phyloP scores from a whole-genome alignment of 768 basidiomycete species.

The Lentinula sp. region DNA sequence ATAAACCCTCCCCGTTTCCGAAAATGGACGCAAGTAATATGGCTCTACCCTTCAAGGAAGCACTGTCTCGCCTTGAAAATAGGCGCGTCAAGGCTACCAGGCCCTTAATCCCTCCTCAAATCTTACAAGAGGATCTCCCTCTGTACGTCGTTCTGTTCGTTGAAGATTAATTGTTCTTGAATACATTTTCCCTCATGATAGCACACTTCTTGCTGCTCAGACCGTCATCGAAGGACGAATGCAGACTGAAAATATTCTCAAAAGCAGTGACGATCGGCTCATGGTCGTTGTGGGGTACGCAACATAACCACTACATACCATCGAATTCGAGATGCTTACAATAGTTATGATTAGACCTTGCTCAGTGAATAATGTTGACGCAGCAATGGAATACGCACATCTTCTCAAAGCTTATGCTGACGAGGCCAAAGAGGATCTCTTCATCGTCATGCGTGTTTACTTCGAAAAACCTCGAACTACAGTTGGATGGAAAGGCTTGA shows the following conservation, averaged over 20 bases:
- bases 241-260: constrained; percentile 71
- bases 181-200: constrained; percentile 21
- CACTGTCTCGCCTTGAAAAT: constrained; percentile 79
- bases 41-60: constrained; percentile 75
- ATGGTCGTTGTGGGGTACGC: constrained; percentile 83
- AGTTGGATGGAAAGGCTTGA: constrained; percentile 98
- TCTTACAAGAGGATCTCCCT: constrained; percentile 90
- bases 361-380: constrained; percentile 86
- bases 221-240: constrained; percentile 85
- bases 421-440: constrained; percentile 72
- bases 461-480: constrained; percentile 97
- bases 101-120: constrained; percentile 91
- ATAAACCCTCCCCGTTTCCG: constrained; percentile 18
- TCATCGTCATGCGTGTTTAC: constrained; percentile 97
- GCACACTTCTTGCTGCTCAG: constrained; percentile 75
- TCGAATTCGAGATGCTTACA: not conserved
- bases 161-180: not conserved
- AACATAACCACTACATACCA: constrained; percentile 15
- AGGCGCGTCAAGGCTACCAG: constrained; percentile 79
- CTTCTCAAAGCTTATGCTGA: constrained; percentile 78
- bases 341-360: constrained; percentile 57
- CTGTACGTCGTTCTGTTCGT: constrained; percentile 40
- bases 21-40: constrained; percentile 39
- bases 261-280: constrained; percentile 87
- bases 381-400: constrained; percentile 83